A percentile compares a stretch with the other conserved stretches of the same genome.
These are phyloP conservation scores for Lachancea kluyveri DNA, from an alignment of 805 yeast genomes.

Conservation along the genomic window DNA sequence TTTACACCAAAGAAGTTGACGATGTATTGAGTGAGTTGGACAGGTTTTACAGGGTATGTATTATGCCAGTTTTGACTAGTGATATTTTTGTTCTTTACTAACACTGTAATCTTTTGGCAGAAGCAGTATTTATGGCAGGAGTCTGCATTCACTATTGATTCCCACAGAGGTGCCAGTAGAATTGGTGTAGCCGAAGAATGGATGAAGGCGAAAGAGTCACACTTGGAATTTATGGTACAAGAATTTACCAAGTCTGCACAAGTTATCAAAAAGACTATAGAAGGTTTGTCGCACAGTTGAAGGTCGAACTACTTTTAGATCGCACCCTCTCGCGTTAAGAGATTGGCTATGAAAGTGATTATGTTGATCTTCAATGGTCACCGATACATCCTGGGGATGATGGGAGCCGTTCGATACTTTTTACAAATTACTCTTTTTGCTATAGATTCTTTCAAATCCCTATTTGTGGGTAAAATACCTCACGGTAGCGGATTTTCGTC, in stretches of 20 bases:
- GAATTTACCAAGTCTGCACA: conserved; percentile 22
- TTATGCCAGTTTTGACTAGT: conserved; percentile 2
- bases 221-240: conserved; percentile 16
- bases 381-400: too few relatives aligned
- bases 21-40: conserved; percentile 18
- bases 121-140: conserved; percentile 30
- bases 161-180: conserved; percentile 24
- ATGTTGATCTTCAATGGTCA: too few relatives aligned
- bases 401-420: too few relatives aligned
- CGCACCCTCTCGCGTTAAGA: too few relatives aligned
- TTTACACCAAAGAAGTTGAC: conserved; percentile 25
- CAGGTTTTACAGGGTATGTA: conserved; percentile 19
- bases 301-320: too few relatives aligned
- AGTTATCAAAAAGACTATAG: conserved; percentile 24
- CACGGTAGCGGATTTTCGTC: too few relatives aligned
- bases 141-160: conserved; percentile 27
- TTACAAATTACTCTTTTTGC: too few relatives aligned
- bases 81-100: conserved; percentile 3
- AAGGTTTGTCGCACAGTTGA: conserved; percentile 13
- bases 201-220: conserved; percentile 22
- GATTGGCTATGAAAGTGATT: too few relatives aligned
- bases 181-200: conserved; percentile 25
- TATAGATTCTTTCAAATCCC: too few relatives aligned
- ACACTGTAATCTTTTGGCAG: conserved; percentile 5
- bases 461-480: too few relatives aligned